phyloP scores from a whole-genome alignment of 495 filamentous ascomycete species.

The Trichoderma reesei region DNA sequence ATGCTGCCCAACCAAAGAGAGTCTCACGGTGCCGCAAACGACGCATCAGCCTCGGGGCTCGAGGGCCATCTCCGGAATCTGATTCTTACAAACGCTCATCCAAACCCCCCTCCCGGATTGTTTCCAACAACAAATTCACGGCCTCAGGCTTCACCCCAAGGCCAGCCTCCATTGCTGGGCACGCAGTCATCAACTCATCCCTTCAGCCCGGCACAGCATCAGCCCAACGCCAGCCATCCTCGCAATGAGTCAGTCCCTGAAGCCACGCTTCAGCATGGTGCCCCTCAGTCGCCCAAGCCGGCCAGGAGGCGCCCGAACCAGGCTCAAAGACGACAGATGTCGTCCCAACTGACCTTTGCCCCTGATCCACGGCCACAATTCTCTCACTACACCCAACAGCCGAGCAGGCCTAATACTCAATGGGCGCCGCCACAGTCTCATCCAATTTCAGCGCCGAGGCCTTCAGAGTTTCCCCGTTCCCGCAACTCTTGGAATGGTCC shows the following conservation, averaged over 20 bases:
- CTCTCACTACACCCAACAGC: not conserved
- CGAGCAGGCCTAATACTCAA: not conserved
- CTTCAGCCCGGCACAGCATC: not conserved
- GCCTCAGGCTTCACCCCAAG: not conserved
- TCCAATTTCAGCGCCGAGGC: not conserved
- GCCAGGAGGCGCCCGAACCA: slow-evolving; percentile 42
- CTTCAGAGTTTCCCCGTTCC: slow-evolving; percentile 12
- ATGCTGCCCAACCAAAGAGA: not conserved
- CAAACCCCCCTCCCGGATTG: not conserved
- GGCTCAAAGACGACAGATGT: slow-evolving; percentile 45
- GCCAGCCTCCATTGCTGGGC: not conserved
- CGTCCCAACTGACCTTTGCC: slow-evolving; percentile 40
- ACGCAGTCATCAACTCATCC: not conserved
- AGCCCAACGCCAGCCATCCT: not conserved
- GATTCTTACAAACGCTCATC: slow-evolving; percentile 26
- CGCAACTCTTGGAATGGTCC: not conserved
- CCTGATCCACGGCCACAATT: slow-evolving; percentile 30
- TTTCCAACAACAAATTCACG: not conserved
- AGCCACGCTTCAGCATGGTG: not conserved
- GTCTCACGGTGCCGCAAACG: not conserved
- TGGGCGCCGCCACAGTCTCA: not conserved
- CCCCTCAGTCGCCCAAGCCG: slow-evolving; percentile 12
- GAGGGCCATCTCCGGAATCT: slow-evolving; percentile 34
- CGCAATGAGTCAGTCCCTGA: not conserved
- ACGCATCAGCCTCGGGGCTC: slow-evolving; percentile 14